Evolutionary conservation across 345 rosid genomes (phyloP).

Genomic region (Erucastrum elatum): DNA sequence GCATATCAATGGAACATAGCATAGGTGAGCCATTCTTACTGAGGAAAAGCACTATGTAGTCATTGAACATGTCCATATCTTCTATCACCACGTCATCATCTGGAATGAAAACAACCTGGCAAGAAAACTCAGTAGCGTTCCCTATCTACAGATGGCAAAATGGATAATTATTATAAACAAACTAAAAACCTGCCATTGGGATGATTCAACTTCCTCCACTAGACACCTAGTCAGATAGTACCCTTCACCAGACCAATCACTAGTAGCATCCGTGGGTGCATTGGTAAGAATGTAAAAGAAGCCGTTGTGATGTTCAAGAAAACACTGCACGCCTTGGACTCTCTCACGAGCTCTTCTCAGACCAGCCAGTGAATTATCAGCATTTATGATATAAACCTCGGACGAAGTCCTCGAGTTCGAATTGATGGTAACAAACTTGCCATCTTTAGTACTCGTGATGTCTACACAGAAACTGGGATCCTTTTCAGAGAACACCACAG

Average conservation of each 20-base stretch:
- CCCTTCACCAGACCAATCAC: constrained; percentile 46
- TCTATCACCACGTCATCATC: constrained; percentile 60
- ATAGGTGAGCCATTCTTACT: constrained; percentile 55
- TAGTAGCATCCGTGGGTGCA: constrained; percentile 50
- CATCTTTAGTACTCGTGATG: constrained; percentile 90
- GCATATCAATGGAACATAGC: constrained; percentile 73
- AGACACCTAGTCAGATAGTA: constrained; percentile 62
- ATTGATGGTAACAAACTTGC: constrained; percentile 90
- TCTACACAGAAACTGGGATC: constrained; percentile 84
- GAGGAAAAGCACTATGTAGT: constrained; percentile 69
- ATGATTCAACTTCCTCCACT: constrained; percentile 48
- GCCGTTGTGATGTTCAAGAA: constrained; percentile 79
- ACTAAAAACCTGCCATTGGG: constrained; percentile 61
- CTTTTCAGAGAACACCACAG: constrained; percentile 51
- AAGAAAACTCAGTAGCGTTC: constrained; percentile 6
- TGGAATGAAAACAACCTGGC: constrained; percentile 64
- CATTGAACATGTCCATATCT: constrained; percentile 82
- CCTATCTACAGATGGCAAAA: background rate
- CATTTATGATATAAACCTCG: constrained; percentile 77
- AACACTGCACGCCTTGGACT: constrained; percentile 63
- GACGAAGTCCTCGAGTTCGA: constrained; percentile 95
- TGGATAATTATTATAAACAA: background rate
- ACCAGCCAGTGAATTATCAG: constrained; percentile 50
- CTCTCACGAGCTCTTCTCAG: constrained; percentile 59
- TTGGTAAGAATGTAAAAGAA: constrained; percentile 75